Percentiles rank a stretch among this genome's conserved stretches.
phyloP scores from a whole-genome alignment of 1,139 yeast genomes.

The Cylindricascospora bacillispora region DNA sequence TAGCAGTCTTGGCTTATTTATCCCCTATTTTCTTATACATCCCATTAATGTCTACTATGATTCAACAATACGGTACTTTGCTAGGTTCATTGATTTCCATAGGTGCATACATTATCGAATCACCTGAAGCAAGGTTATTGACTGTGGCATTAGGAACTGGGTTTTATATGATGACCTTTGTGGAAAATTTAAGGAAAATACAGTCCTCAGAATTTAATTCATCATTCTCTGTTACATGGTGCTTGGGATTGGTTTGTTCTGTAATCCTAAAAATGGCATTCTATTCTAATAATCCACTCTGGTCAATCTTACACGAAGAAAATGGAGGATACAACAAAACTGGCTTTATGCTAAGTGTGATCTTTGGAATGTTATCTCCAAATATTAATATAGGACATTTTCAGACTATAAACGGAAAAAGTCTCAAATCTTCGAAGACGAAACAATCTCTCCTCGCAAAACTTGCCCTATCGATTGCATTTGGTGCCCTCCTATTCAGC shows the following conservation, averaged over 20 bases:
- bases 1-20: constrained; percentile 44
- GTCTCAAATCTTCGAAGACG: constrained; percentile 3
- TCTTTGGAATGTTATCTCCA: constrained; percentile 46
- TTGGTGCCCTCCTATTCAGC: constrained; percentile 67
- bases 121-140: constrained; percentile 59
- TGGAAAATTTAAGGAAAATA: constrained; percentile 42
- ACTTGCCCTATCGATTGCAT: constrained; percentile 38
- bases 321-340: constrained; percentile 79
- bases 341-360: constrained; percentile 57
- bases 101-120: constrained; percentile 55
- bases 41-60: constrained; percentile 42
- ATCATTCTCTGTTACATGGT: constrained; percentile 45
- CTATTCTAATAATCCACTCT: constrained; percentile 82
- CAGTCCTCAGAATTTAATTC: constrained; percentile 23
- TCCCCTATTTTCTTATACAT: constrained; percentile 47
- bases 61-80: constrained; percentile 38
- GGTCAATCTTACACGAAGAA: constrained; percentile 84
- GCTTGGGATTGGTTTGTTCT: constrained; percentile 61
- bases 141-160: constrained; percentile 55
- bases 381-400: constrained; percentile 16
- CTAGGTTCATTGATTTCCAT: constrained; percentile 56
- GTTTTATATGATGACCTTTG: constrained; percentile 50
- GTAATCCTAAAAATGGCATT: constrained; percentile 62
- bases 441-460: constrained; percentile 5
- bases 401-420: constrained; percentile 6